Evolutionary conservation across 208 protist genomes (phyloP), one percentile per base, ranked within the genome.

Genomic region (Crithidia thermophila): DNA sequence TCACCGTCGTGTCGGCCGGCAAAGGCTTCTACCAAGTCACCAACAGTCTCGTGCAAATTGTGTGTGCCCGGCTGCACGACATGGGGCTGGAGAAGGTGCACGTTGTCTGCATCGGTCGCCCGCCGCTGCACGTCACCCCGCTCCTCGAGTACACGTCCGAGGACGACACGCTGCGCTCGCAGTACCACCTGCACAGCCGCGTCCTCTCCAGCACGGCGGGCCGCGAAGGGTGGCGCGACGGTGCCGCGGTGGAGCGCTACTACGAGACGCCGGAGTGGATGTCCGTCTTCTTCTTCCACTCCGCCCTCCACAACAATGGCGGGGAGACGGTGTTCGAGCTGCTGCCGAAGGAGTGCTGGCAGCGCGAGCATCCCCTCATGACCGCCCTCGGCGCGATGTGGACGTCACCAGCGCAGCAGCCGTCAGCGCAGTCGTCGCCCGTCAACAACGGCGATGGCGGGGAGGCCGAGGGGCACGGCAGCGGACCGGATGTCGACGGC

Each of bases 1-100:
- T 96, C 43, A 94, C 85, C 16, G 66, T 94, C 33, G 77, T 96
- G 18, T 86, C 87, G 21, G 88, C 88, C 28, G 91, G 91, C 51
- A 93, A 94, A 45, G 88, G 84, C 11, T 56, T 94, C 25, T 94
- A 93, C 69, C 79, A 81, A 20, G 79, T 79, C 11, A 78, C 74
- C 16, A 93, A 91, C 75, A 82, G 77, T 45, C 58, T 92, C 11
- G 71, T 85, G 47, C 87, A 95, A 67, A 65, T 86, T 36, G 83
- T 75, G 34, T 88, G 81, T 40, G 81, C 79, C 13, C 81, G 81
- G 25, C 60, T 96, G 43, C 82, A 91, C 46, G 86, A 90, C 55
- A 68, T 91, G 51, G 90, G 90, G 0, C 62, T 94, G 46, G 76
- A 87, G 45, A 72, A 75, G 45, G 78, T 93, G 11, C 77, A 90